Conservation (phyloP, 257 asterid genomes). For the Solanum ahanhuiri region DNA sequence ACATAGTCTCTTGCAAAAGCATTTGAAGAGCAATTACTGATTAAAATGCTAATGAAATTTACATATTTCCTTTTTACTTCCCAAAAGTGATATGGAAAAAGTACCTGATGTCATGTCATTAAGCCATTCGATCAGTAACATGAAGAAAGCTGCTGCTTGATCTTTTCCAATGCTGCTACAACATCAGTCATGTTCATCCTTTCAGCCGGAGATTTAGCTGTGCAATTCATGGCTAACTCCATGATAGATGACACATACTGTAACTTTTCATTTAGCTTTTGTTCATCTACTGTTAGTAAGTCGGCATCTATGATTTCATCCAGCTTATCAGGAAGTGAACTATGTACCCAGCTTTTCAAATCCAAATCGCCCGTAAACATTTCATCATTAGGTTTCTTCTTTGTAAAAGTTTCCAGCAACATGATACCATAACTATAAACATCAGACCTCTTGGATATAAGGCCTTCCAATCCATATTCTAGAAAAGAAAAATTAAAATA, state of each 20-base stretch:
- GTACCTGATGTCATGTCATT: background rate
- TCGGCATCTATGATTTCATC: background rate
- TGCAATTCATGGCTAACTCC: slow-evolving; percentile 7
- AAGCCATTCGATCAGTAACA: background rate
- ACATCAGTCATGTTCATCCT: slow-evolving; percentile 8
- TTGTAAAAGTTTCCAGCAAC: slow-evolving; percentile 1
- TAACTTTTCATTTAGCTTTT: background rate
- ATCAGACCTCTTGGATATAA: background rate
- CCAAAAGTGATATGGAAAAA: background rate
- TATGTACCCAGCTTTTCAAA: background rate
- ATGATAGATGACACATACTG: background rate
- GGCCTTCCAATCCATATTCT: background rate
- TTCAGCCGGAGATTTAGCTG: background rate
- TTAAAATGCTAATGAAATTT: background rate
- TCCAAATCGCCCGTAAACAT: background rate
- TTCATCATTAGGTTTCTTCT: background rate
- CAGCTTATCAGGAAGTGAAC: background rate
- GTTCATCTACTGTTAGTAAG: background rate
- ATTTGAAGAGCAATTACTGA: background rate
- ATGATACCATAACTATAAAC: slow-evolving; percentile 7
- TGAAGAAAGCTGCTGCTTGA: background rate
- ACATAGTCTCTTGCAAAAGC: background rate
- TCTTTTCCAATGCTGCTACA: background rate
- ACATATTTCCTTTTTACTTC: background rate
- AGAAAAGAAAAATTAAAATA: background rate